phyloP scores from a whole-genome alignment of 108 stramenopile genomes.

The Craspedostauros australis region DNA sequence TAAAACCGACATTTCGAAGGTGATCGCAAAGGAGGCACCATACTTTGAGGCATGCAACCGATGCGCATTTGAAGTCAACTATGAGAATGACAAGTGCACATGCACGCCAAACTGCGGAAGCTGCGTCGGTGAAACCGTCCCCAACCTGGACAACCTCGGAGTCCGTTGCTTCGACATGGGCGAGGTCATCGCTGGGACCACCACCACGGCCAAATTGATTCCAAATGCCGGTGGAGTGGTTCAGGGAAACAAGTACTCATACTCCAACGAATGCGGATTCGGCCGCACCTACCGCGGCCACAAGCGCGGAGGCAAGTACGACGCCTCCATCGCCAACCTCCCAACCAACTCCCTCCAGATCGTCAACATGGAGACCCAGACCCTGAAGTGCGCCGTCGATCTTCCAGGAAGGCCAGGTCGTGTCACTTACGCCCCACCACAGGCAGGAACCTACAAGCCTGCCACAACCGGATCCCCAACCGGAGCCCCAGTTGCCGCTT shows the following conservation, averaged over 20 bases:
- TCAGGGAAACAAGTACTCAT: constrained; percentile 6
- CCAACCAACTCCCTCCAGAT: constrained; percentile 8
- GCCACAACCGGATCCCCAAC: too few species aligned
- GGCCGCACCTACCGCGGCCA: constrained; percentile 18
- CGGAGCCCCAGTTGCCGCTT: too few species aligned
- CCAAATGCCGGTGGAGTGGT: constrained; percentile 4
- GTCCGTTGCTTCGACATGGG: constrained; percentile 5
- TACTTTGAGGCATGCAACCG: background rate
- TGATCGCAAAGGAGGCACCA: too few species aligned
- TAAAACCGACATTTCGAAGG: too few species aligned
- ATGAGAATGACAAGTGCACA: constrained; percentile 1
- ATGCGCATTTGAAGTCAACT: background rate
- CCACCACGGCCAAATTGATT: constrained; percentile 1
- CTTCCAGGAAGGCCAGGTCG: constrained; percentile 1
- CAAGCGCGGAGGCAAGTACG: constrained; percentile 14
- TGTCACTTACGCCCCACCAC: constrained; percentile 8
- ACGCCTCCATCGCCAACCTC: constrained; percentile 9
- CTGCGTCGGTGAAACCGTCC: background rate
- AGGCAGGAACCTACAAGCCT: too few species aligned
- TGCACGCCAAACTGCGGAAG: constrained; percentile 10
- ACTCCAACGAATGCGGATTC: constrained; percentile 15
- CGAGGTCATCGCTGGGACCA: background rate
- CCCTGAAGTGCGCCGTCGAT: constrained; percentile 2
- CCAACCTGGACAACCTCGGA: background rate
- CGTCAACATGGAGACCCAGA: constrained; percentile 6